A percentile compares a stretch with the other conserved stretches of the same genome.
phyloP scores from a whole-genome alignment of 2,329 filamentous ascomycete species.

The Xylariaceae sp. region DNA sequence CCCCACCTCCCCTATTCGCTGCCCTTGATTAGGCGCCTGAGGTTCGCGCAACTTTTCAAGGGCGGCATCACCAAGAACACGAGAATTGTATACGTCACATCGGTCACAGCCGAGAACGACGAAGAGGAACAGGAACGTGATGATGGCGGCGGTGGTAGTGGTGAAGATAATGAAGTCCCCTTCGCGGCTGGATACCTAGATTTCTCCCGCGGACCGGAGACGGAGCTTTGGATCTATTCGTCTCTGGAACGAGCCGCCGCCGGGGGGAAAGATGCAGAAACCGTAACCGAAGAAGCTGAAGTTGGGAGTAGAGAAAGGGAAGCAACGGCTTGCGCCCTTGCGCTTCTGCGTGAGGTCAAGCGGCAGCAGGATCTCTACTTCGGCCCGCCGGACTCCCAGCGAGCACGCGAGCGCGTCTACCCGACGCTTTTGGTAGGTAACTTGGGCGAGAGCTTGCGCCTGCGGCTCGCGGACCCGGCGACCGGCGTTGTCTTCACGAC shows the following conservation, averaged over 20 bases:
- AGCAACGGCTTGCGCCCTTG: conserved; percentile 7
- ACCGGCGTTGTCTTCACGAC: conserved; percentile 26
- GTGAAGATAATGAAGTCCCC: conserved; percentile 3
- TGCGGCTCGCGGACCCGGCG: conserved; percentile 22
- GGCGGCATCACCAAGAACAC: conserved; percentile 40
- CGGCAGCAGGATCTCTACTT: conserved; percentile 22
- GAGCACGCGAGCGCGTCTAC: conserved; percentile 29
- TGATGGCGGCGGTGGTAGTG: not conserved
- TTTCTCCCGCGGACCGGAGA: conserved; percentile 56
- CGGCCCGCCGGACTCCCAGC: conserved; percentile 6
- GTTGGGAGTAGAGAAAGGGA: not conserved
- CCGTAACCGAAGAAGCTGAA: not conserved
- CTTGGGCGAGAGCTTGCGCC: conserved; percentile 36
- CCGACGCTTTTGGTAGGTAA: conserved; percentile 37
- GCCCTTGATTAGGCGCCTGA: conserved; percentile 58
- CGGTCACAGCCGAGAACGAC: conserved; percentile 1
- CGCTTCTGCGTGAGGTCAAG: conserved; percentile 20
- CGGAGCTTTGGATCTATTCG: conserved; percentile 61
- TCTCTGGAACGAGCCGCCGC: conserved; percentile 38
- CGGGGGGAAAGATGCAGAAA: not conserved
- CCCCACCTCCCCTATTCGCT: conserved; percentile 55
- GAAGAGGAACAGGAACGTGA: not conserved
- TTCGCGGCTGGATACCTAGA: conserved; percentile 62
- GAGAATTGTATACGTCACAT: conserved; percentile 35
- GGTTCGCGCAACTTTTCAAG: conserved; percentile 48